Conservation (phyloP, 2,329 filamentous ascomycete species). For the Bipolaris zeicola region DNA sequence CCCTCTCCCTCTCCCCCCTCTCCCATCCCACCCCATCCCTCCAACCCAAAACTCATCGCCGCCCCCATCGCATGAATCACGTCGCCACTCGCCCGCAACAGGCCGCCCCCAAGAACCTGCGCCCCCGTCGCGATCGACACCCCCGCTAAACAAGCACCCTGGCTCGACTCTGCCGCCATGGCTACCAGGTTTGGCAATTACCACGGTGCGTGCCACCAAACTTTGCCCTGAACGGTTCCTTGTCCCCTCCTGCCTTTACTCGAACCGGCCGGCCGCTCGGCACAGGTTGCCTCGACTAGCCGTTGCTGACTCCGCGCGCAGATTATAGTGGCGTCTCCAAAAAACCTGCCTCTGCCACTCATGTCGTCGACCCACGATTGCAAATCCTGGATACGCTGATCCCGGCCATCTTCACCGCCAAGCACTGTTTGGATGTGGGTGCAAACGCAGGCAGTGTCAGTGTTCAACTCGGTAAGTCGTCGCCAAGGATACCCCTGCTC, state of each 20-base stretch:
- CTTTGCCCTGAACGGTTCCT: conserved; percentile 15
- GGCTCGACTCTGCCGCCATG: conserved; percentile 23
- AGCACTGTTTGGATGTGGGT: conserved; percentile 47
- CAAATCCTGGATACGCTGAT: conserved; percentile 39
- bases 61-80: conserved; percentile 23
- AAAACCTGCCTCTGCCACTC: conserved; percentile 42
- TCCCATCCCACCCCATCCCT: not conserved
- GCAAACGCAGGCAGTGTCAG: conserved; percentile 49
- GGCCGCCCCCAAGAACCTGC: conserved; percentile 12
- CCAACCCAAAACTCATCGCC: conserved; percentile 7
- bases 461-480: conserved; percentile 46
- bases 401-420: conserved; percentile 43
- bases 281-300: conserved; percentile 20
- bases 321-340: conserved; percentile 48
- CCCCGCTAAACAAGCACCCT: conserved; percentile 17
- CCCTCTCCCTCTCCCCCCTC: not conserved
- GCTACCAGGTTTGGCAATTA: conserved; percentile 45
- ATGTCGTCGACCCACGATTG: conserved; percentile 48
- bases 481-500: conserved; percentile 28
- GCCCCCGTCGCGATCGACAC: conserved; percentile 29
- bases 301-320: conserved; percentile 28
- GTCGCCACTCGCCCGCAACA: conserved; percentile 22
- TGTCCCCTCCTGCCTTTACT: conserved; percentile 13
- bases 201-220: conserved; percentile 23
- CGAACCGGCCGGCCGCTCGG: conserved; percentile 21